Conservation (phyloP, 2,329 filamentous ascomycete species). For the Pochonia chlamydosporia region DNA sequence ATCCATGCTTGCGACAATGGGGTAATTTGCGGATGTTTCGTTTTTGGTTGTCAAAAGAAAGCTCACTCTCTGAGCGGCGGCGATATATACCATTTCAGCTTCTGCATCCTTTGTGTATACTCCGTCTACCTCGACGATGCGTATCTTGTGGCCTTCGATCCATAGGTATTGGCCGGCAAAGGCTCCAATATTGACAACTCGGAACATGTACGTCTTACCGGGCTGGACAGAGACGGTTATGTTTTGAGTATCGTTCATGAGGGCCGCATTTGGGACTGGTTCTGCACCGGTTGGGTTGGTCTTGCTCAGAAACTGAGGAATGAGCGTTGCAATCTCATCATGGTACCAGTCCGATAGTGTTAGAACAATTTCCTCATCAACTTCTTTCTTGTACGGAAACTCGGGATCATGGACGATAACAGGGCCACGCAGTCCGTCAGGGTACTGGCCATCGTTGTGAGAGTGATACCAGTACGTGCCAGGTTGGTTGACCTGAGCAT, state of each 20-base stretch:
- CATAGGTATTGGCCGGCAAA: slow-evolving; percentile 63
- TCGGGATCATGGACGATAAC: slow-evolving; percentile 59
- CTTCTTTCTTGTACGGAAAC: slow-evolving; percentile 49
- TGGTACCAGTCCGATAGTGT: slow-evolving; percentile 71
- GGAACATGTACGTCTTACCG: slow-evolving; percentile 66
- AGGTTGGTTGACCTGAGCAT: slow-evolving; percentile 50
- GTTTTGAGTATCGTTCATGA: slow-evolving; percentile 67
- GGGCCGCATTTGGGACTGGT: slow-evolving; percentile 60
- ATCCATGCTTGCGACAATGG: slow-evolving; percentile 66
- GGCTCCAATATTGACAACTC: slow-evolving; percentile 66
- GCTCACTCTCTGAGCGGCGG: slow-evolving; percentile 61
- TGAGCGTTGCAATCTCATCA: slow-evolving; percentile 42
- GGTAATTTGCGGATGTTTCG: slow-evolving; percentile 56
- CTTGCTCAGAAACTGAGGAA: slow-evolving; percentile 45
- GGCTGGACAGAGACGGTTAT: slow-evolving; percentile 55
- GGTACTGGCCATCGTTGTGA: slow-evolving; percentile 61
- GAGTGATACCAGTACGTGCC: slow-evolving; percentile 80
- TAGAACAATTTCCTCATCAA: slow-evolving; percentile 58
- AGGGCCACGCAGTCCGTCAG: slow-evolving; percentile 61
- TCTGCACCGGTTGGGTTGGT: slow-evolving; percentile 53
- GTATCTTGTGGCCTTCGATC: slow-evolving; percentile 62
- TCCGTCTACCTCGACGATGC: slow-evolving; percentile 68
- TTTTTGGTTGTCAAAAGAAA: slow-evolving; percentile 60
- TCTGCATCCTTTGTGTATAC: slow-evolving; percentile 58
- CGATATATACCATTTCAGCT: slow-evolving; percentile 59